These are phyloP conservation scores for Zizania latifolia DNA, from an alignment of 176 grass and related monocot species.

Conservation along the genomic window DNA sequence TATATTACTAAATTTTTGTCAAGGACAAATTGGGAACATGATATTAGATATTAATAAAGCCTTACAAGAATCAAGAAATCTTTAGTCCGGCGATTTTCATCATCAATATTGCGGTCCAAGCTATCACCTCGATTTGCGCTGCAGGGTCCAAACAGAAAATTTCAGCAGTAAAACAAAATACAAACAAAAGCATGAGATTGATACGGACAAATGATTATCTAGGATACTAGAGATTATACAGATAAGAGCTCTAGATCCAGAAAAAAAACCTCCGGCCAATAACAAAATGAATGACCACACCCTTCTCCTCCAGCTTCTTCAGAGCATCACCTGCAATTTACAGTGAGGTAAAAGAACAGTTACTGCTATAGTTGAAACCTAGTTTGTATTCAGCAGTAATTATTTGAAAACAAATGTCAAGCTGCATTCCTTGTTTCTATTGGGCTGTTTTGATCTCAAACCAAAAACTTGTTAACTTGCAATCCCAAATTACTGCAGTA, in stretches of 20 bases:
- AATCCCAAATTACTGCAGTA: not conserved
- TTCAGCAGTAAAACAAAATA: not conserved
- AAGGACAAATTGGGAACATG: not conserved
- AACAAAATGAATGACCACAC: conserved; percentile 88
- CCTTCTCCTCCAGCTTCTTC: conserved; percentile 86
- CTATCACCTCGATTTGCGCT: conserved; percentile 98
- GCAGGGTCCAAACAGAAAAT: conserved; percentile 27
- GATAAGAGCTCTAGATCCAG: conserved; percentile 15
- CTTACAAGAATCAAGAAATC: conserved; percentile 98
- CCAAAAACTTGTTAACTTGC: not conserved
- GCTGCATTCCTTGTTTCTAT: not conserved
- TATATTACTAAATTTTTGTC: not conserved
- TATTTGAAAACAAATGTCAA: not conserved
- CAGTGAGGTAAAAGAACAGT: conserved; percentile 21
- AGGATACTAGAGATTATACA: conserved; percentile 11
- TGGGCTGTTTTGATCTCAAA: not conserved
- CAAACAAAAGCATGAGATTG: not conserved
- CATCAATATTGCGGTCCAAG: conserved; percentile 89
- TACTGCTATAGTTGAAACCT: not conserved
- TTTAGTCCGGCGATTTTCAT: conserved; percentile 70
- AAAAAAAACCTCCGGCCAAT: conserved; percentile 92
- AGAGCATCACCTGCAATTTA: conserved; percentile 75
- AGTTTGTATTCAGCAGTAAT: not conserved
- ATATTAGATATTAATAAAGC: conserved; percentile 18
- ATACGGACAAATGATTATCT: not conserved